phyloP scores from a whole-genome alignment of 768 basidiomycete species.

The Pulveroboletus frians region DNA sequence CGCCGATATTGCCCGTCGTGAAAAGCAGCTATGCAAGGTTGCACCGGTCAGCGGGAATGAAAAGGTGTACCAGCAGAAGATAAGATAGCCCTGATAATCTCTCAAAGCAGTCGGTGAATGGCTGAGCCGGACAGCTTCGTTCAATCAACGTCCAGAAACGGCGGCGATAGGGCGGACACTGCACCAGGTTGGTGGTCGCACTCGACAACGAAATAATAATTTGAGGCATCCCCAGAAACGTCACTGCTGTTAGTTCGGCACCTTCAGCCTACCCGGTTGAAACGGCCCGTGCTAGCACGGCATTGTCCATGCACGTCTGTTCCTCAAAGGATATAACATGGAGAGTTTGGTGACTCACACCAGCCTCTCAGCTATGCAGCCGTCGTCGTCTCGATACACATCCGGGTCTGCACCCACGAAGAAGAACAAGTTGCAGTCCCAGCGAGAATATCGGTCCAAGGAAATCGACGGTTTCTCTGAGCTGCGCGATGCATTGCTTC shows the following conservation, averaged over 20 bases:
- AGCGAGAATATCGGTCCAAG: slow-evolving; percentile 28
- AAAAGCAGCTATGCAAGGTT: not conserved
- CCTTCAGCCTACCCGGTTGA: not conserved
- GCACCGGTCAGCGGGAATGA: not conserved
- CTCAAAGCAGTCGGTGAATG: not conserved
- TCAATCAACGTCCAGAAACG: not conserved
- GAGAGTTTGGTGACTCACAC: slow-evolving; percentile 8
- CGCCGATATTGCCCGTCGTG: not conserved
- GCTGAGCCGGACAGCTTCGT: not conserved
- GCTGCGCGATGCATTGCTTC: slow-evolving; percentile 21
- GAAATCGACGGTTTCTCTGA: slow-evolving; percentile 30
- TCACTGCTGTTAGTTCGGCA: not conserved
- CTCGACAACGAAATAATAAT: not conserved
- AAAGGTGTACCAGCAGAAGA: slow-evolving; percentile 1
- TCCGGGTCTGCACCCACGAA: slow-evolving; percentile 7
- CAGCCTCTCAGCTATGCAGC: slow-evolving; percentile 11
- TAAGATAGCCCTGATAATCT: not conserved
- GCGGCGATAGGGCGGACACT: not conserved
- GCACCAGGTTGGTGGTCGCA: not conserved
- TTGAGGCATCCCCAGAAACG: not conserved
- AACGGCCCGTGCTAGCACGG: not conserved
- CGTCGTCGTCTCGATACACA: slow-evolving; percentile 9
- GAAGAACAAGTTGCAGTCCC: slow-evolving; percentile 24
- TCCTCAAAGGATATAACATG: slow-evolving; percentile 14
- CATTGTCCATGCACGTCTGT: slow-evolving; percentile 1